Evolutionary conservation across 139 green algal genomes (phyloP).

Genomic region (Coelastrella sp.): DNA sequence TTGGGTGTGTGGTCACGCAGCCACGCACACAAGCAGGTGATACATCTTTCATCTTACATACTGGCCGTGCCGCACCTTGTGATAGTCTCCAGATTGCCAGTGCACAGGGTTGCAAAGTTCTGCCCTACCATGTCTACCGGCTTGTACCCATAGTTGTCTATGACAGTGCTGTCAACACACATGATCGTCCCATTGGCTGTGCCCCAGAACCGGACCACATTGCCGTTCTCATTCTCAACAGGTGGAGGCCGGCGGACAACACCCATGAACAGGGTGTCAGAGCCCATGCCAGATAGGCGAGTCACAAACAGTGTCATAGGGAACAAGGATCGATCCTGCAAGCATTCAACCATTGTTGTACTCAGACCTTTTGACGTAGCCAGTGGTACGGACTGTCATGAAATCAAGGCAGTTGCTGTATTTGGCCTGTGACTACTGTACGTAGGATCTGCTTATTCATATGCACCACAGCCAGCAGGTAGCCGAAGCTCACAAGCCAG

Average conservation of each 20-base stretch:
- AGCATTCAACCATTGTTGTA: no score
- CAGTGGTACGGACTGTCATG: no score
- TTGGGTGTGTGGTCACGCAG: no score
- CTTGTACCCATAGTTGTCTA: neutral
- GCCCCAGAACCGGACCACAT: neutral
- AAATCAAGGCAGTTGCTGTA: no score
- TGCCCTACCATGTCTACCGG: slow-evolving; percentile 27
- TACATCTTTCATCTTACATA: no score
- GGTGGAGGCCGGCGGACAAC: neutral
- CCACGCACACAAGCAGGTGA: no score
- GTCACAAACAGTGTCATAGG: slow-evolving; percentile 3
- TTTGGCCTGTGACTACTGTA: no score
- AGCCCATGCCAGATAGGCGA: neutral
- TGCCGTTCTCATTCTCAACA: neutral
- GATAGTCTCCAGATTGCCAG: neutral
- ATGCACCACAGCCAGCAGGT: no score
- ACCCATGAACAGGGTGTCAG: slow-evolving; percentile 27
- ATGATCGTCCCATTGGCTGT: slow-evolving; percentile 22
- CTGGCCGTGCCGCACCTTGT: neutral
- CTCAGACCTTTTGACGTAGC: no score
- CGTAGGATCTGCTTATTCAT: no score
- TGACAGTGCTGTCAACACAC: neutral
- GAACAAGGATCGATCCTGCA: slow-evolving; percentile 20
- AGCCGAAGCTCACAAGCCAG: no score
- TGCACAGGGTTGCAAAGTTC: slow-evolving; percentile 14